Percentiles rank a stretch among this genome's conserved stretches.
Evolutionary conservation across 2,329 filamentous ascomycete species (phyloP).

Genomic region (Fusarium oxysporum): DNA sequence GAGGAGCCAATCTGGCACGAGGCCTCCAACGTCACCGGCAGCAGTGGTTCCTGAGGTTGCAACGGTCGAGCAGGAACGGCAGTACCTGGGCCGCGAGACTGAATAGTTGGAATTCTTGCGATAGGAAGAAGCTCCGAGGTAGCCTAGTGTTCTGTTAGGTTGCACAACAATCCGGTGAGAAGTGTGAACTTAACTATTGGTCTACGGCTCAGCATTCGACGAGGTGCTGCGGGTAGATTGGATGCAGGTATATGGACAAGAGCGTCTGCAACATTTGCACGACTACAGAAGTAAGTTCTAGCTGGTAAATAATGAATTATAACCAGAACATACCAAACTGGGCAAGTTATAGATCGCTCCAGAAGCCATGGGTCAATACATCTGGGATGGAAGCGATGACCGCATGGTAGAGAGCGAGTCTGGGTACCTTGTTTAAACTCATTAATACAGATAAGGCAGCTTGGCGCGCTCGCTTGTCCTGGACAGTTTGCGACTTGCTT

Average conservation of each 20-base stretch:
- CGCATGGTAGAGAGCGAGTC: not conserved
- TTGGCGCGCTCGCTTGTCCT: not conserved
- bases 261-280: not conserved
- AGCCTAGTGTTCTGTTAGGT: slow-evolving; percentile 1
- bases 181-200: slow-evolving; percentile 7
- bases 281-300: not conserved
- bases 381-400: not conserved
- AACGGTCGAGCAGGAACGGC: not conserved
- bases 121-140: not conserved
- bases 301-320: not conserved
- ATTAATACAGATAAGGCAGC: not conserved
- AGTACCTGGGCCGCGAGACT: not conserved
- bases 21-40: not conserved
- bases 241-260: not conserved
- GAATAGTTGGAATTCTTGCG: not conserved
- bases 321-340: not conserved
- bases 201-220: not conserved
- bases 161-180: not conserved
- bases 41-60: not conserved
- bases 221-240: not conserved
- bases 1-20: not conserved
- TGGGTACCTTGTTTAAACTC: not conserved
- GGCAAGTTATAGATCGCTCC: not conserved
- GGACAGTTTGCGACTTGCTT: not conserved
- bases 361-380: not conserved